Evolutionary conservation across 495 filamentous ascomycete species (phyloP).

Genomic region (Penicillium nucicola): DNA sequence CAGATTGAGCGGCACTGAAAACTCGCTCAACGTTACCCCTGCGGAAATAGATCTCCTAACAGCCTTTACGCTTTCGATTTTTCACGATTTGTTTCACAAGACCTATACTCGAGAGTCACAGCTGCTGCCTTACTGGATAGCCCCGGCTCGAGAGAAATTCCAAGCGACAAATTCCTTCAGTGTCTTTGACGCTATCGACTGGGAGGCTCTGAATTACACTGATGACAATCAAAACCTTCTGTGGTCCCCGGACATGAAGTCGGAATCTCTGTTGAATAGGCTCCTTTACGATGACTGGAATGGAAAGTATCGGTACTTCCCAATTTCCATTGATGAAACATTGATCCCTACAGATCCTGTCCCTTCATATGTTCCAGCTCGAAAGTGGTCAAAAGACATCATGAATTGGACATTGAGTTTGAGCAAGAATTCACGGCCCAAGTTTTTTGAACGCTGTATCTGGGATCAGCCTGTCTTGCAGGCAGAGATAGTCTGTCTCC

Average conservation of each 20-base stretch:
- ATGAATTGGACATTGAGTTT: slow-evolving; percentile 62
- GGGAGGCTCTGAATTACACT: slow-evolving; percentile 56
- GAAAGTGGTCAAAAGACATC: slow-evolving; percentile 56
- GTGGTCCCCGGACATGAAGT: slow-evolving; percentile 52
- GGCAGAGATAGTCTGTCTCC: slow-evolving; percentile 67
- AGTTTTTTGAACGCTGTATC: slow-evolving; percentile 42
- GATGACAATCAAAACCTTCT: slow-evolving; percentile 46
- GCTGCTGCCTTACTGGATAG: slow-evolving; percentile 83
- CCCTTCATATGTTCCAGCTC: slow-evolving; percentile 40
- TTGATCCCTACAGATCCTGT: slow-evolving; percentile 54
- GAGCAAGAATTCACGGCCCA: slow-evolving; percentile 50
- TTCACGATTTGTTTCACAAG: slow-evolving; percentile 89
- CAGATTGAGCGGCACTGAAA: slow-evolving; percentile 21
- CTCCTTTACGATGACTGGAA: slow-evolving; percentile 74
- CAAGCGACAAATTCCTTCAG: neutral
- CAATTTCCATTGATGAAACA: slow-evolving; percentile 30
- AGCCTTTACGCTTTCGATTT: slow-evolving; percentile 70
- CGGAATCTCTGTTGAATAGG: slow-evolving; percentile 57
- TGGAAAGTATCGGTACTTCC: slow-evolving; percentile 56
- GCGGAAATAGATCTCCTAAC: slow-evolving; percentile 52
- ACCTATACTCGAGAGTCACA: slow-evolving; percentile 59
- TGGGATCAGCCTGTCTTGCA: slow-evolving; percentile 73
- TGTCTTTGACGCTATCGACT: slow-evolving; percentile 55
- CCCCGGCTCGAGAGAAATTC: slow-evolving; percentile 41
- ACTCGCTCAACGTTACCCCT: slow-evolving; percentile 36